phyloP scores from a whole-genome alignment of 805 yeast species.

The Yarrowia bubula region DNA sequence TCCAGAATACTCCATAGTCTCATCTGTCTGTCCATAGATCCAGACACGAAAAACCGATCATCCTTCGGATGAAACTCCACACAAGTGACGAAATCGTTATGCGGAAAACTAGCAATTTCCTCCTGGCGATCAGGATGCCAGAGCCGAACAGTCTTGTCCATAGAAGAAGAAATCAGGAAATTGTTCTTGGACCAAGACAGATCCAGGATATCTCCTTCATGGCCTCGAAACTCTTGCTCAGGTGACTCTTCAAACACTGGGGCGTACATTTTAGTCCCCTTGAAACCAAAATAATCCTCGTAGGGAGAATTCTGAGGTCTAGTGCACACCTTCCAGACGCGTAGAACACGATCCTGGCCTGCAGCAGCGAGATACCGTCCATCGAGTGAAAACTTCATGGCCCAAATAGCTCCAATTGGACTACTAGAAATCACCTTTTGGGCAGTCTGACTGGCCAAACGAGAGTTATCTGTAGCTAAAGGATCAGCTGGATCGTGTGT shows the following conservation, averaged over 20 bases:
- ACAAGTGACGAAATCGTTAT: slow-evolving; percentile 79
- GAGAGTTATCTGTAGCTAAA: neutral
- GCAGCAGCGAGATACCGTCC: slow-evolving; percentile 84
- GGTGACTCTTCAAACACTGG: slow-evolving; percentile 79
- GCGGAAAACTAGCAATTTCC: slow-evolving; percentile 63
- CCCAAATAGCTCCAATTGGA: slow-evolving; percentile 57
- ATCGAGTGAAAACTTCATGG: slow-evolving; percentile 68
- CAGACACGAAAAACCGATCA: slow-evolving; percentile 81
- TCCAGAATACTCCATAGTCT: slow-evolving; percentile 87
- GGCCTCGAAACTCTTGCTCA: slow-evolving; percentile 58
- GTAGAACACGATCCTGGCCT: slow-evolving; percentile 67
- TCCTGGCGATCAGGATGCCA: slow-evolving; percentile 77
- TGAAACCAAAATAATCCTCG: neutral
- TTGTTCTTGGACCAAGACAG: slow-evolving; percentile 87
- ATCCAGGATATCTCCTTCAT: slow-evolving; percentile 66
- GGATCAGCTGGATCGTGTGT: slow-evolving; percentile 2
- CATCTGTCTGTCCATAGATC: slow-evolving; percentile 71
- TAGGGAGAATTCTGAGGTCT: slow-evolving; percentile 8
- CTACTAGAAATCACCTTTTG: neutral
- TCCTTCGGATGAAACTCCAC: slow-evolving; percentile 80
- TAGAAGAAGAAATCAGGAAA: slow-evolving; percentile 74
- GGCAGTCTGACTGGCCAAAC: neutral
- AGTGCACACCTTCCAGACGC: slow-evolving; percentile 68
- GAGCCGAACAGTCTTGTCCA: slow-evolving; percentile 76
- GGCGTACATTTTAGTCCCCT: slow-evolving; percentile 48